A percentile compares a stretch with the other conserved stretches of the same genome.
These are phyloP conservation scores for Saccharomyces hybrid DNA, from an alignment of 1,139 yeast genomes.

Conservation along the genomic window DNA sequence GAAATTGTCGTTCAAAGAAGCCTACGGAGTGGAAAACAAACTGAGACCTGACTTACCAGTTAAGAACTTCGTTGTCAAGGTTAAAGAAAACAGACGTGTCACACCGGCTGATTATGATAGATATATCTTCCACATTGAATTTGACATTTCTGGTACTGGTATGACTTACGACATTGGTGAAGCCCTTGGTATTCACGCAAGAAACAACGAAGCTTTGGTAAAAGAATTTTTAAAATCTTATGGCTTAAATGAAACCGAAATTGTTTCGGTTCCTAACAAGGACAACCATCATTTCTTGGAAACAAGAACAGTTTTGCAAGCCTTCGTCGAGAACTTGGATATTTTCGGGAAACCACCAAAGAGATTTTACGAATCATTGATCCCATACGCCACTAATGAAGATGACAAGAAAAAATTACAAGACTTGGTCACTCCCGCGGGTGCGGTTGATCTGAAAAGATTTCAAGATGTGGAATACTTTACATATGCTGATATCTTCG, in stretches of 20 bases:
- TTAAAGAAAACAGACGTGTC: slow-evolving; percentile 83
- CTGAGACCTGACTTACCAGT: slow-evolving; percentile 90
- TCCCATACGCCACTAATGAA: slow-evolving; percentile 64
- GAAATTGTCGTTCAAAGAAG: slow-evolving; percentile 73
- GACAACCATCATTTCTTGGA: slow-evolving; percentile 55
- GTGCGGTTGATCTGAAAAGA: slow-evolving; percentile 78
- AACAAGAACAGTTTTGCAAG: slow-evolving; percentile 74
- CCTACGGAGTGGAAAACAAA: slow-evolving; percentile 47
- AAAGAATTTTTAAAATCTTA: slow-evolving; percentile 62
- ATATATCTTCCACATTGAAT: slow-evolving; percentile 93
- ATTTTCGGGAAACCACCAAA: slow-evolving; percentile 93
- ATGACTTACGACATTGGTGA: slow-evolving; percentile 91
- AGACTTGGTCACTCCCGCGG: slow-evolving; percentile 64
- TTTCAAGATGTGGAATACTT: slow-evolving; percentile 79
- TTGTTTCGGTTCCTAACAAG: slow-evolving; percentile 65
- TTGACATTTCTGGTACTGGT: slow-evolving; percentile 86
- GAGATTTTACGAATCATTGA: slow-evolving; percentile 80
- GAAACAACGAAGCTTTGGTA: slow-evolving; percentile 63
- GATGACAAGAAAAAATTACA: slow-evolving; percentile 56
- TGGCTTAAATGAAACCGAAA: slow-evolving; percentile 54
- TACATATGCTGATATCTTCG: slow-evolving; percentile 75
- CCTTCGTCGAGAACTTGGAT: slow-evolving; percentile 72
- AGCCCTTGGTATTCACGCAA: slow-evolving; percentile 92
- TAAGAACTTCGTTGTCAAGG: slow-evolving; percentile 78
- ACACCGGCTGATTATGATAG: slow-evolving; percentile 90